Conservation (phyloP, 768 basidiomycete genomes). For the Cystobasidium ongulense region DNA sequence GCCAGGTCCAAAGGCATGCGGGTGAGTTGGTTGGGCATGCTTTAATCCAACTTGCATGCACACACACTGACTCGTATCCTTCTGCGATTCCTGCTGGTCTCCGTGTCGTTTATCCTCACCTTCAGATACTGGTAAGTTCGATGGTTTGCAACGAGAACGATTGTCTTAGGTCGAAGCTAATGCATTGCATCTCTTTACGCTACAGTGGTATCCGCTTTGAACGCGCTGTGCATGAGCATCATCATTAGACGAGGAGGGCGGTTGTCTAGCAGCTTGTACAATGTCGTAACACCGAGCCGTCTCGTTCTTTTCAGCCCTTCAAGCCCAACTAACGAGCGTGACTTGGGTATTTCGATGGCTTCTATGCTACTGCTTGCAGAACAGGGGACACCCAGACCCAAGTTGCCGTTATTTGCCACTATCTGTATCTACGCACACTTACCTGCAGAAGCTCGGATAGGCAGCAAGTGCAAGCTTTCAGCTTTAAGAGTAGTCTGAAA, state of each 20-base stretch:
- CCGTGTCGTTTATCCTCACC: not conserved
- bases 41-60: not conserved
- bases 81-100: not conserved
- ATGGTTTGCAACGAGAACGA: not conserved
- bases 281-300: not conserved
- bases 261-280: not conserved
- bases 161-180: not conserved
- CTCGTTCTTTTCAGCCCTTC: not conserved
- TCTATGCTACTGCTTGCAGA: too few relatives aligned
- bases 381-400: too few relatives aligned
- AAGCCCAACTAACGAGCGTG: too few relatives aligned
- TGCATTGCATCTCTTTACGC: not conserved
- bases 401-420: too few relatives aligned
- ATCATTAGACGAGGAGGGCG: conserved; percentile 45
- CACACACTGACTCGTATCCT: not conserved
- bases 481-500: too few relatives aligned
- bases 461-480: too few relatives aligned
- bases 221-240: conserved; percentile 63
- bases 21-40: conserved; percentile 55
- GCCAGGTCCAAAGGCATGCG: conserved; percentile 76
- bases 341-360: too few relatives aligned
- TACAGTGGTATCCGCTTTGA: conserved; percentile 79
- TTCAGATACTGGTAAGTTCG: conserved; percentile 23
- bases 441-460: too few relatives aligned
- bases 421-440: too few relatives aligned